Evolutionary conservation across 306 rosid genomes (phyloP), one percentile per base, ranked within the genome.

Genomic region (Dicorynia guianensis): DNA sequence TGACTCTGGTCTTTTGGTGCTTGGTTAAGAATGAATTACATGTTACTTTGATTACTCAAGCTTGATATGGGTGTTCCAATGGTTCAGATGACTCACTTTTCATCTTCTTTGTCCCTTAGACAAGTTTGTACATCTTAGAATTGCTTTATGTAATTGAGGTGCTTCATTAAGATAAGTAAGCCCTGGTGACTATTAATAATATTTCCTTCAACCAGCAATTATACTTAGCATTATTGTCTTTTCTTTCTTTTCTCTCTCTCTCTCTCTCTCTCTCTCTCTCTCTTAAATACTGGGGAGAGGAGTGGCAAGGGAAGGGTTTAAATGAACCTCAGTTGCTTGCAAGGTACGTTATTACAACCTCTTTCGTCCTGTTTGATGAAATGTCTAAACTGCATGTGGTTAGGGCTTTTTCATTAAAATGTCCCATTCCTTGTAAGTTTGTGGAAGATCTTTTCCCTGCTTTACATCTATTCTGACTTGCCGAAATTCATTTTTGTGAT

Each of bases 291-390:
- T 50, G 20, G 52, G 47, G 59, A 43, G 14, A 61, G 58, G 15
- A 19, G 56, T 25, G 30, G 30, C 30, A 25, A 25, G 30, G 30
- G 30, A 25, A 25, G 30, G 30, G 30, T 77, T 19, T 42, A 34
- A 10, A 11, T 30, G 42, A 65, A 55, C 17, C 67, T 66, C 17
- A n/a, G 73, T 55, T 30, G 58, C 56, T 54, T 12, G 30, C 35
- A 67, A 42, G 18, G 40, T 64, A 25, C 30, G 30, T 38, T 57
- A 35, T 14, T 18, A 35, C 38, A 14, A 47, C 49, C 17, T 50
- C 81, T 77, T 39, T 15, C 15, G 19, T 42, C 14, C 12, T 69
- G 76, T 61, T 40, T 67, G 55, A 74, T 67, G 61, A 52, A 67
- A 59, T 46, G 43, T 15, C 73, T 69, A 40, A 58, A 38, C 20